A percentile compares a stretch with the other conserved stretches of the same genome.
phyloP scores from a whole-genome alignment of 192 early-diverging fungal species.

The Pilobolus umbonatus region DNA sequence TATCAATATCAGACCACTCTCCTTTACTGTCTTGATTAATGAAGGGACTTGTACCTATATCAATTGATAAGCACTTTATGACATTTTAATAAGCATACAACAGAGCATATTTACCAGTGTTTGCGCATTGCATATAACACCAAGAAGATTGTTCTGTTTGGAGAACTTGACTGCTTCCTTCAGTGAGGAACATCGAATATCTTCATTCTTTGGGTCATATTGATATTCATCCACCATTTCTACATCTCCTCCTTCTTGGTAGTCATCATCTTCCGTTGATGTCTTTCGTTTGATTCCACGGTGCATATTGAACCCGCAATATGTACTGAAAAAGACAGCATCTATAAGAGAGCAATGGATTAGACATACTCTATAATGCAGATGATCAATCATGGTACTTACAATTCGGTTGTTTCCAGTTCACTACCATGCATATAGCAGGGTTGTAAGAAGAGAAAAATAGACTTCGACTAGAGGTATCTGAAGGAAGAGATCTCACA shows the following conservation, averaged over 20 bases:
- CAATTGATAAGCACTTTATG: constrained; percentile 1
- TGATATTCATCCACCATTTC: constrained; percentile 5
- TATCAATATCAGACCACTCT: constrained; percentile 84
- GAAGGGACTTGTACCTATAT: constrained; percentile 83
- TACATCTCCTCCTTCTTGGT: too few species aligned
- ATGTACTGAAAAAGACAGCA: constrained; percentile 90
- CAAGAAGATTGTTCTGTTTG: constrained; percentile 86
- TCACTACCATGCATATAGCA: constrained; percentile 84
- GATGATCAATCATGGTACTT: constrained; percentile 26
- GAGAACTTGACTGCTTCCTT: constrained; percentile 96
- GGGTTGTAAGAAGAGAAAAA: constrained; percentile 94
- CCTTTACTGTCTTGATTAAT: constrained; percentile 88
- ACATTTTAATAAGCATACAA: neutral
- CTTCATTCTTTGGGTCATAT: neutral
- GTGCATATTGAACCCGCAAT: constrained; percentile 62
- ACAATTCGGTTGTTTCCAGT: constrained; percentile 99
- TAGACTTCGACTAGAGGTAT: constrained; percentile 21
- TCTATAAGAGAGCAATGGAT: constrained; percentile 31
- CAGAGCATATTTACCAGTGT: constrained; percentile 64
- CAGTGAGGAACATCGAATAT: constrained; percentile 54
- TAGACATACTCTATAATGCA: neutral
- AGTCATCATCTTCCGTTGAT: too few species aligned
- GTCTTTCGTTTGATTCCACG: constrained; percentile 30
- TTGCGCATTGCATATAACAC: constrained; percentile 85
- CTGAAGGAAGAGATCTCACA: constrained; percentile 35